A percentile compares a stretch with the other conserved stretches of the same genome.
phyloP scores from a whole-genome alignment of 345 rosid genomes.

The Nasturtium officinale region DNA sequence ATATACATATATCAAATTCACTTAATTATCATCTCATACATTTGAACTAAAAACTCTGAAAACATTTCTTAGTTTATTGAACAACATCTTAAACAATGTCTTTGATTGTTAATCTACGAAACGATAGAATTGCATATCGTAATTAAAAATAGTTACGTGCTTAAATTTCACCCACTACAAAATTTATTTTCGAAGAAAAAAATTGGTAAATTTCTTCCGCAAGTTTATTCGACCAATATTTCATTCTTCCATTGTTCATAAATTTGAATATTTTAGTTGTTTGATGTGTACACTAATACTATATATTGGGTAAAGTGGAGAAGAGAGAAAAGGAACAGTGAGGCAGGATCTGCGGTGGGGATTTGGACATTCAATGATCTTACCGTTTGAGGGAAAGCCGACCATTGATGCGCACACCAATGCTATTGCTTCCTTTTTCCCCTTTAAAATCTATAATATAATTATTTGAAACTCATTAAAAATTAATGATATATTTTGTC shows the following conservation, averaged over 20 bases:
- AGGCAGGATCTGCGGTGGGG: slow-evolving; percentile 47
- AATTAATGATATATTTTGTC: neutral
- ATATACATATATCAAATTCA: neutral
- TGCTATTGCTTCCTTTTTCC: slow-evolving; percentile 34
- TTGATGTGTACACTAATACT: neutral
- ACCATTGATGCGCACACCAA: slow-evolving; percentile 44
- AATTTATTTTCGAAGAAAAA: neutral
- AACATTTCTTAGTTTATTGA: neutral
- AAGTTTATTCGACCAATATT: slow-evolving; percentile 28
- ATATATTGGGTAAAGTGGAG: slow-evolving; percentile 32
- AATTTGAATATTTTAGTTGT: neutral
- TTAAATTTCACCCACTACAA: neutral
- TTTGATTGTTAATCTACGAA: neutral
- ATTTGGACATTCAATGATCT: slow-evolving; percentile 45
- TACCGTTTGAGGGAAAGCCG: slow-evolving; percentile 44
- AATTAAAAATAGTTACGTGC: neutral
- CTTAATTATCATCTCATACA: neutral
- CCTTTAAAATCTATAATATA: neutral
- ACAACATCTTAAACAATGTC: neutral
- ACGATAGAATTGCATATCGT: neutral
- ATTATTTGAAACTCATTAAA: slow-evolving; percentile 18
- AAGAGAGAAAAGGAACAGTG: slow-evolving; percentile 36
- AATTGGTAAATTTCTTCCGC: neutral
- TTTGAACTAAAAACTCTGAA: neutral
- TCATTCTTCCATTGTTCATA: slow-evolving; percentile 31